Evolutionary conservation across 169 alveolate genomes (phyloP).

Genomic region (Cryptosporidium andersoni): DNA sequence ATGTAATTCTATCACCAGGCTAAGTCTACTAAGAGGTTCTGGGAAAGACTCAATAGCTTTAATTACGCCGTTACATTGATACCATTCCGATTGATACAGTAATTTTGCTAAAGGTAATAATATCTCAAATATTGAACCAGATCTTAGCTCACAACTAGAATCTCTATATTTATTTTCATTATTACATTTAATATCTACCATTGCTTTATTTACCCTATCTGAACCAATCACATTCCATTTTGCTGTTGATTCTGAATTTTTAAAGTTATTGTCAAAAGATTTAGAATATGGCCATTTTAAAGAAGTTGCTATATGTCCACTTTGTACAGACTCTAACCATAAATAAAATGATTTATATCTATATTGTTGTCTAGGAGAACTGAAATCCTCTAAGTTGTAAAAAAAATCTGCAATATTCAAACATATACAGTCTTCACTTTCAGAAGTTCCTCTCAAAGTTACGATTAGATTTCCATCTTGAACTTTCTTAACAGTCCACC

Average conservation of each 20-base stretch:
- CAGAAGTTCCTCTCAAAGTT: slow-evolving; percentile 44
- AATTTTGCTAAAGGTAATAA: slow-evolving; percentile 20
- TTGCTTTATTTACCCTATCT: background rate
- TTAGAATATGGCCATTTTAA: slow-evolving; percentile 36
- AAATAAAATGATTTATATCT: slow-evolving; percentile 14
- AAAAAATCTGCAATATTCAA: slow-evolving; percentile 47
- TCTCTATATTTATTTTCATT: background rate
- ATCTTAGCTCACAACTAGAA: background rate
- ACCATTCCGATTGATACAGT: slow-evolving; percentile 44
- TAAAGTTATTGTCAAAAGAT: background rate
- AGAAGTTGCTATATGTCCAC: slow-evolving; percentile 8
- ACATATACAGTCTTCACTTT: slow-evolving; percentile 38
- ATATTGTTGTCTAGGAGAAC: slow-evolving; percentile 15
- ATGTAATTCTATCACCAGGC: slow-evolving; percentile 41
- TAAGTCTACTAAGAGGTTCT: slow-evolving; percentile 2
- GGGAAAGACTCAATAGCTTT: slow-evolving; percentile 47
- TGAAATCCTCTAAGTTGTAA: slow-evolving; percentile 30
- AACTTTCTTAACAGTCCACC: slow-evolving; percentile 34
- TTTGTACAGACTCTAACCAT: slow-evolving; percentile 24
- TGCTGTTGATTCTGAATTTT: background rate
- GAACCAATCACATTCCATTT: background rate
- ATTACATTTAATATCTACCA: background rate
- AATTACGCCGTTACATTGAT: slow-evolving; percentile 29
- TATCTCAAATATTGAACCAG: slow-evolving; percentile 14
- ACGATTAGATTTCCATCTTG: slow-evolving; percentile 61